phyloP scores from a whole-genome alignment of 2,329 filamentous ascomycete genomes.

The Tolypocladium album region DNA sequence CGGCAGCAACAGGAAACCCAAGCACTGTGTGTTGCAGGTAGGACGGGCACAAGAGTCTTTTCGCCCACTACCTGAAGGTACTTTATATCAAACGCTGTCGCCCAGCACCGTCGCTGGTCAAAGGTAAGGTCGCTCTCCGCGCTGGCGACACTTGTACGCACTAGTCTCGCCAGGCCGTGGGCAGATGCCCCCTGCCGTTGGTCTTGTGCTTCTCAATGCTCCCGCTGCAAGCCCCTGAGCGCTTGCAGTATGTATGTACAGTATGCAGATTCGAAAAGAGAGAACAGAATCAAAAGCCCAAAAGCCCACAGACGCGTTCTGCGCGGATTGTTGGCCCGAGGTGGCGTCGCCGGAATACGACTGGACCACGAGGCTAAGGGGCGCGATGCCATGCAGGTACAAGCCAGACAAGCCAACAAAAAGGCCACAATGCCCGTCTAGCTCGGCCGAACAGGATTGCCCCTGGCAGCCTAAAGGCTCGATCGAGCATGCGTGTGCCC shows the following conservation, averaged over 20 bases:
- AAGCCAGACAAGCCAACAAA: background rate
- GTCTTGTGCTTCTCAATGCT: background rate
- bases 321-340: background rate
- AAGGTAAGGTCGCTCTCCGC: background rate
- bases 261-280: background rate
- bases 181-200: background rate
- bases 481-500: background rate
- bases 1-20: background rate
- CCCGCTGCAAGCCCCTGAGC: slow-evolving; percentile 1
- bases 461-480: background rate
- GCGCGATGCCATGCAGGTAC: background rate
- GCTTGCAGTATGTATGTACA: slow-evolving; percentile 1
- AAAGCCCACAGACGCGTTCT: background rate
- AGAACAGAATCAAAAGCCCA: background rate
- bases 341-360: background rate
- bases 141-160: background rate
- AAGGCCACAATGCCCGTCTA: background rate
- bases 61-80: background rate
- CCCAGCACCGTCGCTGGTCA: background rate
- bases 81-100: background rate
- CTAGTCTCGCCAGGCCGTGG: background rate
- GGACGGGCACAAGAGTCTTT: background rate
- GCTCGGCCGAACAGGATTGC: background rate
- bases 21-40: background rate
- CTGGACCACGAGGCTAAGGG: background rate